Conservation (phyloP, 305 asterid species). For the Rubia peregrina region DNA sequence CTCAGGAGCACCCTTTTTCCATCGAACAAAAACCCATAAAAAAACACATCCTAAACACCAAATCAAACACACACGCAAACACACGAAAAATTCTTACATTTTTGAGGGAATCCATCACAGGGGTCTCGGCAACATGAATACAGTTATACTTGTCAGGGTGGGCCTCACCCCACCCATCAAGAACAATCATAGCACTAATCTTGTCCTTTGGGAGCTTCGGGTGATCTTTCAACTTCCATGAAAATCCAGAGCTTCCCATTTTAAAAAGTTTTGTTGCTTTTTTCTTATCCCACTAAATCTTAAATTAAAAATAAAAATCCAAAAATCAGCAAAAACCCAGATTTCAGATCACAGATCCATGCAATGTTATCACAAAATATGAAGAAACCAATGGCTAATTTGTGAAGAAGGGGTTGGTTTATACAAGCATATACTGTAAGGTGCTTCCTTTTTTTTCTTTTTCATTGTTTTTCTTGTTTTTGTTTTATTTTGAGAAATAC, state of each 20-base stretch:
- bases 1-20: constrained; percentile 73
- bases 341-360: constrained; percentile 1
- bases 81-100: constrained; percentile 9
- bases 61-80: background rate
- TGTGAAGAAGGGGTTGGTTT: background rate
- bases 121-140: constrained; percentile 83
- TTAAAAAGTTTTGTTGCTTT: background rate
- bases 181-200: constrained; percentile 62
- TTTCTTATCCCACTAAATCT: constrained; percentile 3
- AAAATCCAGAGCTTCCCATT: constrained; percentile 74
- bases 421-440: no score
- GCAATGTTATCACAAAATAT: background rate
- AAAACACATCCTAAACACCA: background rate
- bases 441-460: no score
- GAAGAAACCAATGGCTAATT: constrained; percentile 4
- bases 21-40: constrained; percentile 4
- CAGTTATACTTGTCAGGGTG: constrained; percentile 66
- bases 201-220: constrained; percentile 79
- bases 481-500: no score
- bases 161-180: constrained; percentile 99
- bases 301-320: background rate
- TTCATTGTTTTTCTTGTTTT: no score
- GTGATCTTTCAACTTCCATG: constrained; percentile 83
- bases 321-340: background rate
- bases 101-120: constrained; percentile 89